phyloP scores from a whole-genome alignment of 805 yeast species.

The Zygoascus tannicola region DNA sequence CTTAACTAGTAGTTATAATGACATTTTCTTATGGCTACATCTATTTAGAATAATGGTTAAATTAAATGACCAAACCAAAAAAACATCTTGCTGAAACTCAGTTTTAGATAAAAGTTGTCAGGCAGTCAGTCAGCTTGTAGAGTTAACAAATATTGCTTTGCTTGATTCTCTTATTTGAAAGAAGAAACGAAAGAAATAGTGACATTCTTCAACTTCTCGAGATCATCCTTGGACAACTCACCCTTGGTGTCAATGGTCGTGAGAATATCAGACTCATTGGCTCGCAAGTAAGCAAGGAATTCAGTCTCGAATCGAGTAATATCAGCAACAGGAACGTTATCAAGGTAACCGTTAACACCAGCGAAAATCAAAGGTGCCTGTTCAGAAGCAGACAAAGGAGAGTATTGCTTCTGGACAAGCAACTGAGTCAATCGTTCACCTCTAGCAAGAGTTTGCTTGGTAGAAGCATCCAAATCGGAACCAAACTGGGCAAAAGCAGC shows the following conservation, averaged over 20 bases:
- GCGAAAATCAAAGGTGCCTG: conserved; percentile 98
- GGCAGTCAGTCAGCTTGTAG: too few species aligned
- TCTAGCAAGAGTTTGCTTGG: conserved; percentile 97
- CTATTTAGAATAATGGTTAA: too few species aligned
- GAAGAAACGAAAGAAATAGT: conserved; percentile 90
- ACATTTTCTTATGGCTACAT: background rate
- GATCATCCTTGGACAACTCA: conserved; percentile 77
- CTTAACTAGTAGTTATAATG: too few species aligned
- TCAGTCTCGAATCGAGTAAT: conserved; percentile 86
- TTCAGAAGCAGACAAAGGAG: conserved; percentile 97
- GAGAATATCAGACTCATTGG: conserved; percentile 79
- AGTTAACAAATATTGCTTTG: too few species aligned
- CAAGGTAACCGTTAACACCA: conserved; percentile 99
- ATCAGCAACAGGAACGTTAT: conserved; percentile 71
- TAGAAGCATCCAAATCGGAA: conserved; percentile 99
- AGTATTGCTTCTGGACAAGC: conserved; percentile 94
- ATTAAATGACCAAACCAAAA: too few species aligned
- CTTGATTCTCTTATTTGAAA: conserved; percentile 36
- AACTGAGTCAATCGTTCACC: conserved; percentile 99
- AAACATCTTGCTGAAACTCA: too few species aligned
- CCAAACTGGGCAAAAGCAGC: conserved; percentile 99
- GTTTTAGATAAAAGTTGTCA: too few species aligned
- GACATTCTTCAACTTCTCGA: conserved; percentile 80
- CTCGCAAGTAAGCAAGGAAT: conserved; percentile 84
- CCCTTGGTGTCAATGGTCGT: conserved; percentile 82